Conservation (phyloP, 148 eudicot genomes). For the Chenopodium suecicum region DNA sequence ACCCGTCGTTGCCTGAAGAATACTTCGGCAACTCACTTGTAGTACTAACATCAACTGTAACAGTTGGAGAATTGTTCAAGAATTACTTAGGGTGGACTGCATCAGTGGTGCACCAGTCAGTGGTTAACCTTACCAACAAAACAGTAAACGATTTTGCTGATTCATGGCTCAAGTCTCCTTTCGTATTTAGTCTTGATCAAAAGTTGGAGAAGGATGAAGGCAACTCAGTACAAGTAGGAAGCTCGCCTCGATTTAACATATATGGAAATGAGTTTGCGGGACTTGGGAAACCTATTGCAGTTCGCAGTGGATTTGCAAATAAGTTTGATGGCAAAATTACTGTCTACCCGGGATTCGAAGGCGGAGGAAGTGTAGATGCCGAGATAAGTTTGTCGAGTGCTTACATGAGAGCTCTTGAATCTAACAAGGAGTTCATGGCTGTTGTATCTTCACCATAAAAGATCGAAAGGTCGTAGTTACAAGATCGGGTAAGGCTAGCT, state of each 20-base stretch:
- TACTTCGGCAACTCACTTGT: conserved; percentile 64
- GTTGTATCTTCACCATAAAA: neutral
- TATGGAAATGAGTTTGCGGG: conserved; percentile 65
- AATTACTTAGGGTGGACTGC: conserved; percentile 45
- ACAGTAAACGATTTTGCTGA: neutral
- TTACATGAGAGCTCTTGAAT: conserved; percentile 42
- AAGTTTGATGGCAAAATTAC: conserved; percentile 60
- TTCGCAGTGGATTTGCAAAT: conserved; percentile 54
- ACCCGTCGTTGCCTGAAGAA: conserved; percentile 42
- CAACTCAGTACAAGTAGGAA: conserved; percentile 44
- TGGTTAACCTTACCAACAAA: conserved; percentile 40
- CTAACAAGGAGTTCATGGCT: conserved; percentile 42
- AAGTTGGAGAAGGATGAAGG: conserved; percentile 1
- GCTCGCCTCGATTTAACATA: conserved; percentile 66
- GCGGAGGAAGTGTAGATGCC: conserved; percentile 50
- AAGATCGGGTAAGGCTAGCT: no score
- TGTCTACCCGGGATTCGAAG: conserved; percentile 52
- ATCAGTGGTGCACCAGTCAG: conserved; percentile 29
- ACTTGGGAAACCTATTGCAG: conserved; percentile 56
- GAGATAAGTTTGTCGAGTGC: conserved; percentile 50
- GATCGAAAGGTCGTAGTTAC: neutral
- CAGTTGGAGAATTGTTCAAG: conserved; percentile 38
- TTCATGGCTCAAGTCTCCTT: conserved; percentile 10
- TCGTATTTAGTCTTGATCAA: neutral
- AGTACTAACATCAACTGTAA: conserved; percentile 19